phyloP scores from a whole-genome alignment of 495 filamentous ascomycete species.

The Penicillium subrubescens region DNA sequence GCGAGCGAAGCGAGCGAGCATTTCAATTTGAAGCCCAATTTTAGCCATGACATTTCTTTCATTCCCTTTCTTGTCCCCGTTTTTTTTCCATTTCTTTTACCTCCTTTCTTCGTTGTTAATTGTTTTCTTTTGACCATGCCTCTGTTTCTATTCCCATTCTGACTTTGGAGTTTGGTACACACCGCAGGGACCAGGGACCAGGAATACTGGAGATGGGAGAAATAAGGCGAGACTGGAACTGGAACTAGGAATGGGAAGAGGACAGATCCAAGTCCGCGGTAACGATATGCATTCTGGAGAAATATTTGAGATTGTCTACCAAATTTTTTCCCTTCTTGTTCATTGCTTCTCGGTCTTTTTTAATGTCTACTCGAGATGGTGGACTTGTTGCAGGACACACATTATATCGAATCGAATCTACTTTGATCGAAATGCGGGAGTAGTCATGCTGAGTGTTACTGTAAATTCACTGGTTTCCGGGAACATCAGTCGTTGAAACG shows the following conservation, averaged over 20 bases:
- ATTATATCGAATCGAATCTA: neutral
- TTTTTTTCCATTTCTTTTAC: neutral
- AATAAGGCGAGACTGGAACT: neutral
- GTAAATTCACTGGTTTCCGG: neutral
- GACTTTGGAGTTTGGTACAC: neutral
- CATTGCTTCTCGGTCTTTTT: constrained; percentile 2
- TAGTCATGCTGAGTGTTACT: neutral
- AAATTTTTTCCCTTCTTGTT: neutral
- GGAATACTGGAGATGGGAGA: neutral
- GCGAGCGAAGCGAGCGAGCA: neutral
- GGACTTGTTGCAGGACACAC: neutral
- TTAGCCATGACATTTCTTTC: neutral
- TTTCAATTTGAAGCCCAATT: neutral
- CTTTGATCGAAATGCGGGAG: neutral
- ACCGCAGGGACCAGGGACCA: neutral
- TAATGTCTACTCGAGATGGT: neutral
- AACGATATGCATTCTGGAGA: neutral
- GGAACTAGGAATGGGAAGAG: neutral
- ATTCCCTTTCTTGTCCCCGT: neutral
- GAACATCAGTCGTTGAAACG: neutral
- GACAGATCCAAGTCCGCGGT: neutral
- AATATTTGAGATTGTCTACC: neutral
- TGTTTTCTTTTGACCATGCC: neutral
- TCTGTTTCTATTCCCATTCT: neutral
- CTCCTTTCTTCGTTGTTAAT: neutral